Evolutionary conservation across 176 grass and related monocot species (phyloP).

Genomic region (Aegilops umbellulata): DNA sequence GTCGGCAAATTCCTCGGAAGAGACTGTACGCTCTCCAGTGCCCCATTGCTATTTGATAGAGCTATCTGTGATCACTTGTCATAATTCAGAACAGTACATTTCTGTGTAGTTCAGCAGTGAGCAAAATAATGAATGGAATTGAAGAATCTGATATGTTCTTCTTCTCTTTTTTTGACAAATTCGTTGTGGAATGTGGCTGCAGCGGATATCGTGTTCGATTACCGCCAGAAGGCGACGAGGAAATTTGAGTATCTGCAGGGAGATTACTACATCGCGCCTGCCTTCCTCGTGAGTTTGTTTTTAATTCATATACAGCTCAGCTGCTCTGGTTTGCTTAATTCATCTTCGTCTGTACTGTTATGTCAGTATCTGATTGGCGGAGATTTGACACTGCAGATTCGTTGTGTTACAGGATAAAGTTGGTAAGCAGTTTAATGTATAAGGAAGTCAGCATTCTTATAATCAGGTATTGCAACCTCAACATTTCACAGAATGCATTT

Average conservation of each 20-base stretch:
- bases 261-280: constrained; percentile 88
- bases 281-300: constrained; percentile 73
- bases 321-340: background rate
- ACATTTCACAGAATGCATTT: background rate
- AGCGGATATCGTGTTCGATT: constrained; percentile 97
- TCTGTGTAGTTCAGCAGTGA: background rate
- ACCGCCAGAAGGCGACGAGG: constrained; percentile 86
- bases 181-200: constrained; percentile 28
- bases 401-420: constrained; percentile 84
- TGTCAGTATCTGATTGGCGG: constrained; percentile 5
- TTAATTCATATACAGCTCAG: background rate
- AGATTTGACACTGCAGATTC: constrained; percentile 39
- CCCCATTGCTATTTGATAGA: background rate
- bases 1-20: constrained; percentile 82
- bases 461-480: constrained; percentile 32
- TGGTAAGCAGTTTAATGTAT: constrained; percentile 71
- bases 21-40: constrained; percentile 40
- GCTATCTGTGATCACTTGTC: background rate
- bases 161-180: background rate
- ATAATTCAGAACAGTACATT: background rate
- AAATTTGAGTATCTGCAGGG: constrained; percentile 87
- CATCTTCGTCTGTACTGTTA: background rate
- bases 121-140: background rate
- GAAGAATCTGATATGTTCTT: background rate
- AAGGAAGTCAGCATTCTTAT: constrained; percentile 16